Percentiles rank a stretch among this genome's conserved stretches.
phyloP scores from a whole-genome alignment of 495 filamentous ascomycete species.

The Tuber magnatum region DNA sequence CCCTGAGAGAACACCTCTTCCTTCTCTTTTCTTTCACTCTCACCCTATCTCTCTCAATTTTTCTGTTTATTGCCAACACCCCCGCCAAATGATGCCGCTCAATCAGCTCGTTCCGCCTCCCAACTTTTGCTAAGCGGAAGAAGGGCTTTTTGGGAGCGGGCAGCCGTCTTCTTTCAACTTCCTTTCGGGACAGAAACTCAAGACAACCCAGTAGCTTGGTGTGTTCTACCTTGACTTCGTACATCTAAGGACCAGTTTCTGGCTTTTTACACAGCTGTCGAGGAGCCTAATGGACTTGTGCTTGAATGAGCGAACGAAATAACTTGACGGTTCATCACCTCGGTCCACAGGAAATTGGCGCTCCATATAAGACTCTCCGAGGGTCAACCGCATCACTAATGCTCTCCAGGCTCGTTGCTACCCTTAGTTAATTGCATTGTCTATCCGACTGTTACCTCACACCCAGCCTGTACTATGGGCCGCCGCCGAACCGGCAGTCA shows the following conservation, averaged over 20 bases:
- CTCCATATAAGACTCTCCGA: conserved; percentile 38
- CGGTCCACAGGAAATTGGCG: conserved; percentile 34
- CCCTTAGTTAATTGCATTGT: background rate
- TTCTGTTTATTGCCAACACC: background rate
- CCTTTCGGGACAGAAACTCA: conserved; percentile 35
- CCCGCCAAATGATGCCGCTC: conserved; percentile 23
- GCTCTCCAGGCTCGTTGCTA: conserved; percentile 20
- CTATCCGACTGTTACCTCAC: conserved; percentile 5
- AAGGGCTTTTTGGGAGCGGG: conserved; percentile 37
- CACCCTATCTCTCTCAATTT: background rate
- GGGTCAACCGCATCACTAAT: conserved; percentile 35
- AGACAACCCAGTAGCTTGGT: conserved; percentile 40
- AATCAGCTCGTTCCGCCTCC: conserved; percentile 34
- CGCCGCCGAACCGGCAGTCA: conserved; percentile 37
- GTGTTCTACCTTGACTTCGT: conserved; percentile 1
- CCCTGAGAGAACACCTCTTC: background rate
- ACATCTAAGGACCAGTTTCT: background rate
- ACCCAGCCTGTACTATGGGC: conserved; percentile 37
- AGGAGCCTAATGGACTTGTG: conserved; percentile 38
- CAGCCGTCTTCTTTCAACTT: conserved; percentile 39
- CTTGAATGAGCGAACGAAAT: conserved; percentile 36
- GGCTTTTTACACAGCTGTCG: conserved; percentile 35
- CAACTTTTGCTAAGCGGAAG: conserved; percentile 37
- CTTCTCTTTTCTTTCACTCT: conserved; percentile 7
- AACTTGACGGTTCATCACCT: conserved; percentile 37